These are phyloP conservation scores for Camelina sativa DNA, from an alignment of 345 rosid species.

Conservation along the genomic window DNA sequence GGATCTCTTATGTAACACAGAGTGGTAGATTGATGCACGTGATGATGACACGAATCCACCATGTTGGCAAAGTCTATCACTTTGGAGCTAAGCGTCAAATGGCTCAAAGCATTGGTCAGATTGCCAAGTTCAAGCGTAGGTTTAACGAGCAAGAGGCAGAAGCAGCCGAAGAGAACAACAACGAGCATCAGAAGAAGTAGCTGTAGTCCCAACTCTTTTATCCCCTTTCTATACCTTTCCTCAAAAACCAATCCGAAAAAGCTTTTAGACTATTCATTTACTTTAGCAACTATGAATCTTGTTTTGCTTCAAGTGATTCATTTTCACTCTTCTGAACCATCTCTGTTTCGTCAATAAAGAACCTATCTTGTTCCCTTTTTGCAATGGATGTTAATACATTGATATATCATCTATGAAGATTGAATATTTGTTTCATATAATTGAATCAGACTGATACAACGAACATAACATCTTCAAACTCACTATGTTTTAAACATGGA, in stretches of 20 bases:
- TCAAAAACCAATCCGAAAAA: neutral
- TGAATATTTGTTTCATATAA: neutral
- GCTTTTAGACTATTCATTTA: constrained; percentile 1
- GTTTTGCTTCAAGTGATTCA: constrained; percentile 15
- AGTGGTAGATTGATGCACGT: constrained; percentile 88
- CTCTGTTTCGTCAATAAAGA: constrained; percentile 8
- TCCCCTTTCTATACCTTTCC: neutral
- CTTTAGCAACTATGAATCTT: constrained; percentile 17
- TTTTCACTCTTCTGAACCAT: neutral
- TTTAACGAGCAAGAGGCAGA: constrained; percentile 63
- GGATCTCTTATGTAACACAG: constrained; percentile 92
- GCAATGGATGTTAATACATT: neutral
- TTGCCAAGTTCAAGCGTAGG: constrained; percentile 83
- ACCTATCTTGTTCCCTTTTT: constrained; percentile 1
- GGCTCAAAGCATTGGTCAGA: constrained; percentile 85
- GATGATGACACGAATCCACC: constrained; percentile 88
- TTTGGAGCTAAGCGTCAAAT: constrained; percentile 85
- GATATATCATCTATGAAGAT: neutral
- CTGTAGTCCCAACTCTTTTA: constrained; percentile 1
- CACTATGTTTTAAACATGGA: neutral
- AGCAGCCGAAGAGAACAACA: constrained; percentile 26
- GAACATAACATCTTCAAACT: constrained; percentile 9
- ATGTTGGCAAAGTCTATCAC: constrained; percentile 83
- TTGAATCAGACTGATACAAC: neutral
- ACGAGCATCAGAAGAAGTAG: constrained; percentile 39